These are phyloP conservation scores for Cystofilobasidium macerans DNA, from an alignment of 768 basidiomycete genomes.

Conservation along the genomic window DNA sequence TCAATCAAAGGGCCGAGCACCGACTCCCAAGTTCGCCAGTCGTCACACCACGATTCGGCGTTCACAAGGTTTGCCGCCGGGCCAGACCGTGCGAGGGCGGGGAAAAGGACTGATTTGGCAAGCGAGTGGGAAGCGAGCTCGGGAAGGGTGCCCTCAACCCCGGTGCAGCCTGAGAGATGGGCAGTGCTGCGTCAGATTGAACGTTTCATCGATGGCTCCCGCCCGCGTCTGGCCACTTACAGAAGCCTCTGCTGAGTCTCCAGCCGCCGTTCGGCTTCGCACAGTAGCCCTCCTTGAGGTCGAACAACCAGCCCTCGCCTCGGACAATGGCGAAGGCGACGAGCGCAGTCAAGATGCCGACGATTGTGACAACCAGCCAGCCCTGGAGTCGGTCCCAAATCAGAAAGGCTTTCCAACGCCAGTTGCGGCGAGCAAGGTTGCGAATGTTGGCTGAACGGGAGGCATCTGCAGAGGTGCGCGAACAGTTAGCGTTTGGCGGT, in stretches of 20 bases:
- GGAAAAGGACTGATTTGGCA: background rate
- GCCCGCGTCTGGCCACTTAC: too few species aligned
- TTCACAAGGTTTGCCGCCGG: background rate
- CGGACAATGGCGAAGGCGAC: conserved; percentile 24
- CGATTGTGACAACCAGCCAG: conserved; percentile 19
- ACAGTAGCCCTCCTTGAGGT: conserved; percentile 87
- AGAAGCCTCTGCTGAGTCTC: conserved; percentile 69
- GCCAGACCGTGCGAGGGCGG: background rate
- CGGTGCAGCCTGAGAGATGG: conserved; percentile 2
- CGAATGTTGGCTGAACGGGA: background rate
- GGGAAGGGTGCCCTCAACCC: background rate
- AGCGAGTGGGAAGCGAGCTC: background rate
- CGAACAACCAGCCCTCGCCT: conserved; percentile 77
- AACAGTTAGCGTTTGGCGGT: background rate
- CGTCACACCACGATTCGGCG: background rate
- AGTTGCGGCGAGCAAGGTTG: background rate
- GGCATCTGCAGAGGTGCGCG: background rate
- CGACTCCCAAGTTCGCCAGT: conserved; percentile 19
- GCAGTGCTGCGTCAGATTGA: background rate
- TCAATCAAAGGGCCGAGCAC: conserved; percentile 12
- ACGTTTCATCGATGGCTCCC: background rate
- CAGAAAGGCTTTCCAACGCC: conserved; percentile 6
- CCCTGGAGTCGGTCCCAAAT: conserved; percentile 16
- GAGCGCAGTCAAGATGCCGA: conserved; percentile 15
- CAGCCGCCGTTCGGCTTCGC: conserved; percentile 41